phyloP scores from a whole-genome alignment of 108 stramenopile genomes.

The Nitzschia sp. region DNA sequence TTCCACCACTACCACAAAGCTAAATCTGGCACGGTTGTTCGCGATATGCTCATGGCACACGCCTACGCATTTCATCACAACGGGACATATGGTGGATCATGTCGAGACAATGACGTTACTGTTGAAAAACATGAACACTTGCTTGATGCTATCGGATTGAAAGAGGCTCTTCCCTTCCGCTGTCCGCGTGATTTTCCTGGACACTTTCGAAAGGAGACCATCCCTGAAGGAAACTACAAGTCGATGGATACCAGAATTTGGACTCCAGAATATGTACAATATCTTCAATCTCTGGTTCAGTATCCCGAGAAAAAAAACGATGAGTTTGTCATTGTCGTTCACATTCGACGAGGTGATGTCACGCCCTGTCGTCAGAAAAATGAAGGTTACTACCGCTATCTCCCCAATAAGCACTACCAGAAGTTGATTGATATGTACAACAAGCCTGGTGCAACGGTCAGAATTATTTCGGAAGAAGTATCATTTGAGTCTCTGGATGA shows the following conservation, averaged over 20 bases:
- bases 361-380: constrained; percentile 31
- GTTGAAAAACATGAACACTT: constrained; percentile 18
- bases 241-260: constrained; percentile 24
- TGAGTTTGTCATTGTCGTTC: constrained; percentile 31
- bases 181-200: constrained; percentile 14
- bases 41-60: constrained; percentile 38
- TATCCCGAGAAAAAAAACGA: constrained; percentile 18
- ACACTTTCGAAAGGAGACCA: constrained; percentile 2
- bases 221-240: constrained; percentile 6
- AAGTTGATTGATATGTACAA: constrained; percentile 31
- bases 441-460: constrained; percentile 31
- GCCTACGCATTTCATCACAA: constrained; percentile 34
- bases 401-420: constrained; percentile 36
- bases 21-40: constrained; percentile 22
- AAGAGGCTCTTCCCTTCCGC: constrained; percentile 22
- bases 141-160: constrained; percentile 30
- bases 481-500: constrained; percentile 36
- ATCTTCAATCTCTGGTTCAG: constrained; percentile 19
- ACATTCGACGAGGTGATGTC: constrained; percentile 30
- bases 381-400: constrained; percentile 24
- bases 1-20: constrained; percentile 17
- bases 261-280: constrained; percentile 36
- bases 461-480: constrained; percentile 24
- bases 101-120: constrained; percentile 10
- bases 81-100: constrained; percentile 28